A percentile compares a stretch with the other conserved stretches of the same genome.
Conservation (phyloP, 495 filamentous ascomycete species). For the Ramalina peruviana region DNA sequence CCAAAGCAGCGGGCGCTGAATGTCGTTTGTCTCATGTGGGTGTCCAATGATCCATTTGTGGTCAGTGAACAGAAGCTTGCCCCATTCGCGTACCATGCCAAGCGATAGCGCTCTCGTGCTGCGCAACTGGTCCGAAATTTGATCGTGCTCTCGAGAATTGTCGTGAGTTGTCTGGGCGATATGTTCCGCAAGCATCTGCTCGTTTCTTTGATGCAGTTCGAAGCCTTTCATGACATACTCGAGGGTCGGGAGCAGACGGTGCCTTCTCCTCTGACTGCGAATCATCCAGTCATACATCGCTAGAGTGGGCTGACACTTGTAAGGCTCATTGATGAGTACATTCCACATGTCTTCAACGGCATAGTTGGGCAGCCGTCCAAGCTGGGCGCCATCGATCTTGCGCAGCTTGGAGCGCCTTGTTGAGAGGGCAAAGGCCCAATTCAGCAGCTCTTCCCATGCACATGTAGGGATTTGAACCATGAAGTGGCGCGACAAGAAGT, state of each 20-base stretch:
- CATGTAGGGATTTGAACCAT: constrained; percentile 30
- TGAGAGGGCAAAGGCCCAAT: constrained; percentile 43
- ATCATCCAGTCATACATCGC: constrained; percentile 39
- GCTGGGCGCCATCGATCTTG: constrained; percentile 7
- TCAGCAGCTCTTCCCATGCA: constrained; percentile 44
- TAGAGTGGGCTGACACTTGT: constrained; percentile 40
- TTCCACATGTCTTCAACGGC: constrained; percentile 34
- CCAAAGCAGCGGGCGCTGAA: background rate
- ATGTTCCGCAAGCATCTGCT: background rate
- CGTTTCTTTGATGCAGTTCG: background rate
- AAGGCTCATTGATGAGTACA: constrained; percentile 41
- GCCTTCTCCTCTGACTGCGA: constrained; percentile 19
- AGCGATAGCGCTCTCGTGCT: background rate
- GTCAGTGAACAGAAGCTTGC: background rate
- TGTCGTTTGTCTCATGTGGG: background rate
- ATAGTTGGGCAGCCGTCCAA: constrained; percentile 25
- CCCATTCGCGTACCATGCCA: background rate
- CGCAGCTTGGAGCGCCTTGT: constrained; percentile 15
- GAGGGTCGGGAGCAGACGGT: background rate
- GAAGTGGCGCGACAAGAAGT: constrained; percentile 44
- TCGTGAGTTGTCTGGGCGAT: background rate
- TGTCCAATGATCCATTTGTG: background rate
- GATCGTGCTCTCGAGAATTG: background rate
- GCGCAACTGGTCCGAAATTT: background rate
- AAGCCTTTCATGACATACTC: background rate